Base-by-base conservation (phyloP, 208 protist genomes). In the Trichomonas tenax region DNA sequence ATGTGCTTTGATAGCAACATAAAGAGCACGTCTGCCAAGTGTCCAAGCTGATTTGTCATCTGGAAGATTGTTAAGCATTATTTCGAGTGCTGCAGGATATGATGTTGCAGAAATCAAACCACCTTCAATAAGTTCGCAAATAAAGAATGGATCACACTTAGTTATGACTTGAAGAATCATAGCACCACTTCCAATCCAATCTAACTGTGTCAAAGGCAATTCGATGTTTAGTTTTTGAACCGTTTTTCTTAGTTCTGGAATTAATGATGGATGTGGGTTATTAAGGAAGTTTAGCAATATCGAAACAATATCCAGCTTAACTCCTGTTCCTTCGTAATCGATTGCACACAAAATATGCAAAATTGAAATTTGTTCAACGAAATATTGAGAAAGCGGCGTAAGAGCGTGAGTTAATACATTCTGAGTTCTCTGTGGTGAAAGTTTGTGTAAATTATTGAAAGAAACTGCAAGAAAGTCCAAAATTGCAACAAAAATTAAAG, bases 361-460 rank as follows among this genome's bases (percentile, higher is more conserved):
- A 38, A 93, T 93, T 93, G 41, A 44, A 26, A 93, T 34, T 51
- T 93, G 86, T 51, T 93, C 86, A 38, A 93, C 86, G 38, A 93
- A 93, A 36, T 93, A 93, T 34, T 40, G 40, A 34, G 86, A 44
- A 38, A 93, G 31, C 38, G 86, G 86, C n/a, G 41, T 34, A 51
- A 93, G 44, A 26, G 14, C 17, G 2, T 48, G n/a, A 0, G 9
- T 26, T 34, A 93, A 41, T 3, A 93, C 38, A 10, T 93, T 9
- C 21, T 48, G 3, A 9, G 44, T 23, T 6, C 44, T 34, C 4
- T 34, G 17, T 41, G 40, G 44, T 15, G 40, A 23, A 6, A 93
- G n/a, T 51, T n/a, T 48, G 36, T 41, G 45, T 0, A 93, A 58
- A 38, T 93, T 26, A 93, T 93, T 93, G 51, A 93, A 93, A n/a